phyloP scores from a whole-genome alignment of 495 filamentous ascomycete species.

The Lineolata rhizophorae region DNA sequence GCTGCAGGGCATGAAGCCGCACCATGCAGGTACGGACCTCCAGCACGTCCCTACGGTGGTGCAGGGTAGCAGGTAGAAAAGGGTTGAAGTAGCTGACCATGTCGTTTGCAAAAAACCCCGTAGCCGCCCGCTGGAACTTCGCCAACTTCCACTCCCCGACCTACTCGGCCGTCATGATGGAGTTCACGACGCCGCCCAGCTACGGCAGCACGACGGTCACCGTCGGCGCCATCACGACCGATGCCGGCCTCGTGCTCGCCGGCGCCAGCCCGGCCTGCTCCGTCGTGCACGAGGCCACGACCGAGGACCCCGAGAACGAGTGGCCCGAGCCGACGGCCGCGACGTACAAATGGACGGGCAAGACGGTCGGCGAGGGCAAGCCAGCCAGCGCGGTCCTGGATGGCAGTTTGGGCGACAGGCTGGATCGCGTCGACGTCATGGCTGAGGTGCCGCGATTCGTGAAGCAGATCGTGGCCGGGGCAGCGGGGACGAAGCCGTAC shows the following conservation, averaged over 20 bases:
- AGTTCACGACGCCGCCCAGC: conserved; percentile 84
- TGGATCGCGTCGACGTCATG: conserved; percentile 90
- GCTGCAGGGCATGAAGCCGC: conserved; percentile 95
- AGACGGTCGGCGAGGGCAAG: conserved; percentile 56
- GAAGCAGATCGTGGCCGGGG: conserved; percentile 71
- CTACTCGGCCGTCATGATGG: conserved; percentile 81
- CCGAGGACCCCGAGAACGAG: conserved; percentile 51
- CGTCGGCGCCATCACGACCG: conserved; percentile 61
- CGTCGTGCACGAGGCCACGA: conserved; percentile 42
- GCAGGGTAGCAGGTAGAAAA: no score
- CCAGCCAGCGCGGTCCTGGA: conserved; percentile 42
- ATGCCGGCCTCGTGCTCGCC: conserved; percentile 58
- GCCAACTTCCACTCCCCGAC: conserved; percentile 71
- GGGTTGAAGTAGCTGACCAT: neutral
- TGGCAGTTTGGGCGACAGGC: conserved; percentile 40
- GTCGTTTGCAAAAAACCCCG: conserved; percentile 3
- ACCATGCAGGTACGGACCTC: conserved; percentile 75
- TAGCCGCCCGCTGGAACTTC: conserved; percentile 86
- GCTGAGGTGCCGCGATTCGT: conserved; percentile 86
- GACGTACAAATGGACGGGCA: conserved; percentile 60
- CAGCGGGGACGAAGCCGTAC: conserved; percentile 82
- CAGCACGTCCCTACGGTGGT: no score
- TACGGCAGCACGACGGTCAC: conserved; percentile 78
- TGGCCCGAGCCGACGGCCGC: conserved; percentile 71
- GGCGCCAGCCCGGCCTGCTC: conserved; percentile 28